These are phyloP conservation scores for Ulota crispa DNA, from an alignment of 225 moss, liverwort and hornwort species.

Conservation along the genomic window DNA sequence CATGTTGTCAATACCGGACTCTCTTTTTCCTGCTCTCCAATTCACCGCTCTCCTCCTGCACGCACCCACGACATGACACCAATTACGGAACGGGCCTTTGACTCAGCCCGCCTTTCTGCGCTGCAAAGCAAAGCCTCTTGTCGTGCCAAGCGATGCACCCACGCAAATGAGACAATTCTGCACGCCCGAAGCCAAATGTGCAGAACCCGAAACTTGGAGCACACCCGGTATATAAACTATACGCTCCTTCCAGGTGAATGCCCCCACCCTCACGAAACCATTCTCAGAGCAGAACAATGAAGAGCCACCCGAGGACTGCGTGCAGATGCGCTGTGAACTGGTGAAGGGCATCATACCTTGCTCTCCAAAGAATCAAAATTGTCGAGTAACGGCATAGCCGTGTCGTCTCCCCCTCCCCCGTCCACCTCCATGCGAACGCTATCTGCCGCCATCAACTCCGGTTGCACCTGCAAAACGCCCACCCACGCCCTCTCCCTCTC, in stretches of 20 bases:
- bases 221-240: background rate
- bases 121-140: background rate
- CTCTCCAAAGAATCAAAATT: conserved; percentile 94
- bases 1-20: conserved; percentile 66
- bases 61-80: background rate
- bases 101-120: background rate
- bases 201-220: background rate
- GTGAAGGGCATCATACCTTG: conserved; percentile 51
- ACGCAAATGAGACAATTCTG: background rate
- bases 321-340: background rate
- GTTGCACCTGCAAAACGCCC: conserved; percentile 72
- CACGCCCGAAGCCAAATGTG: background rate
- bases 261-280: background rate
- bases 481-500: conserved; percentile 24
- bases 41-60: conserved; percentile 82
- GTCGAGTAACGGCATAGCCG: conserved; percentile 85
- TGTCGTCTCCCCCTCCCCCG: conserved; percentile 76
- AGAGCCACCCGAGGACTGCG: background rate
- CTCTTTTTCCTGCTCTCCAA: conserved; percentile 86
- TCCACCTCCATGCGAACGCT: conserved; percentile 98
- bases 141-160: background rate
- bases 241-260: background rate
- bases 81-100: background rate
- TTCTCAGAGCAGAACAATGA: background rate
- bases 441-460: conserved; percentile 94